Evolutionary conservation across 345 rosid species (phyloP), one percentile per base, ranked within the genome.

Genomic region (Salix purpurea): DNA sequence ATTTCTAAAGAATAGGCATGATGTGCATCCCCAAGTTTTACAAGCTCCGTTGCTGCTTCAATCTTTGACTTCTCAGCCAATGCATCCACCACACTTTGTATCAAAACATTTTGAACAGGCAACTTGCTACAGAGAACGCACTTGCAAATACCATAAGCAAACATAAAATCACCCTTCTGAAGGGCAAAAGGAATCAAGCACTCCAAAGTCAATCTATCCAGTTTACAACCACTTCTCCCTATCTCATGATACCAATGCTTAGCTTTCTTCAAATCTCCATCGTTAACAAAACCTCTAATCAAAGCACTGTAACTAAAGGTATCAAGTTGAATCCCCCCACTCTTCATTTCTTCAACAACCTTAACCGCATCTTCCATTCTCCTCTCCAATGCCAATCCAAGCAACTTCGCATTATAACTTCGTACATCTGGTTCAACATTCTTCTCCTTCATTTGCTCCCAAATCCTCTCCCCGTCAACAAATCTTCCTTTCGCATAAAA

Each of bases 1-100:
- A 10, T 23, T 58, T 58, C 64, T 23, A 24, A n/a, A 8, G 72
- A 80, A 64, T 75, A 77, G 23, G 54, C 32, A 84, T 72, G 84
- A 68, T 77, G 81, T 72, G 81, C 86, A 74, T 85, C 90, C 4
- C 85, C 89, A 40, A 85, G 79, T 71, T 90, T 70, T 83, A 86
- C 90, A 21, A 94, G 81, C 85, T 87, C 72, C 86, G 70, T 81
- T 9, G 94, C 97, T 72, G 88, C 90, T 69, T 88, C 85, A 37
- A 68, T 60, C 88, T 68, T 91, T 13, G 86, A 85, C 76, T 73
- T 83, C 75, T 84, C 73, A 64, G 86, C 83, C 87, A 91, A 82
- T 42, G 67, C 71, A 74, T 87, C 90, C 12, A 91, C 86, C 72
- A 88, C 94, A 1, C 56, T 84, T 84, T 90, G 92, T 75, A 86